Evolutionary conservation across 192 early-diverging fungal genomes (phyloP), one percentile per base, ranked within the genome.

Genomic region (Linderina pennispora): DNA sequence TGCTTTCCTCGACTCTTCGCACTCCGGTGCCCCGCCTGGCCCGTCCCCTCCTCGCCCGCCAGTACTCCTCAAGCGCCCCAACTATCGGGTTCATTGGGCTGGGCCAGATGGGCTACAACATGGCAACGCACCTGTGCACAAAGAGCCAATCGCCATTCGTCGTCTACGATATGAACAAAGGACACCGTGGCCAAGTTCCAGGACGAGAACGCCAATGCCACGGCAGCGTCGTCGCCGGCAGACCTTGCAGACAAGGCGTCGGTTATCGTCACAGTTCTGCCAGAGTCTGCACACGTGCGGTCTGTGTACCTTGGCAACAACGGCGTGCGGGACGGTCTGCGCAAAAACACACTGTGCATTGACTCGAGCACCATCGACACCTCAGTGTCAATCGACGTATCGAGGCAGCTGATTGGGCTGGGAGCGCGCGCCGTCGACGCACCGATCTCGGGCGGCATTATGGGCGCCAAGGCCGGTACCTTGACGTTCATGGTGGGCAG

Each of bases 401-500:
- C 87, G 6, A 61, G 72, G 24, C 50, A 65, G 8, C 69, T 88
- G 23, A 61, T 68, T 31, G 65, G 71, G 6, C 81, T 83, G 25
- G 83, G 79, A 6, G 83, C 77, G 13, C 75, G 58, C 16, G 79
- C 77, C 8, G 67, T 96, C 10, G 96, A 98, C 74, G 91, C 93
- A 3, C 96, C 96, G 14, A 94, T 98, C 3, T 90, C 87, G 50
- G 96, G 96, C 34, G 95, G 93, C 77, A 88, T 86, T 32, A 75
- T 80, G 47, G 92, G 90, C 22, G 95, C 95, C 7, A 65, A 87
- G 54, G 84, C 81, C 11, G 95, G 83, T 13, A 94, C 92, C 1
- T 74, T 98, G 36, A 94, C 93, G 0, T 98, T 98, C 64, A 98
- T 98, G 95, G 90, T 93, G 3, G 95, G 95, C 22, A 78, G 85